Base-by-base conservation (phyloP, 805 yeast species). In the Lipomyces mesembrius region DNA sequence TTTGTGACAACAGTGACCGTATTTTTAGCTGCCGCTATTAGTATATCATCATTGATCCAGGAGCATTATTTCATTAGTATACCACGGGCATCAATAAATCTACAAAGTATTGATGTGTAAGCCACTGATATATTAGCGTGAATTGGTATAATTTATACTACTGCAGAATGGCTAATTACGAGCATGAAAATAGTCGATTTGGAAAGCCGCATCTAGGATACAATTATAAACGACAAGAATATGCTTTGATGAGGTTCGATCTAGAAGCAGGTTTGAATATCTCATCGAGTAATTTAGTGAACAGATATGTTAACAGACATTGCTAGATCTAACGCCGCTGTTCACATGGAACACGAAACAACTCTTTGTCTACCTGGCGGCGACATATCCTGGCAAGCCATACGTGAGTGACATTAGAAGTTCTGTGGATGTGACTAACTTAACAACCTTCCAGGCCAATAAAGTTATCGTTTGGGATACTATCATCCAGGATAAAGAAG, bases 281-380 rank as follows among this genome's bases (percentile, higher is more conserved):
- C 17, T 59, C 14, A n/a, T 22, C 37, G 37, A 39, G 29, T 17
- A 29, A 49, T 22, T 57, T 14, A n/a, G 22, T 43, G 25, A 49
- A 4, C 22, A 20, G 27, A 22, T n/a, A 27, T 46, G 7, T 27
- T 39, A 17, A 57, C 49, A 57, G 29, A 9, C 14, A 17, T 29
- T 32, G 17, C 11, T 85, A 0, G 97, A 94, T 77, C 81, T 94
- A 68, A 76, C 90, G 1, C 88, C 91, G 1, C 82, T 95, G 61
- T 93, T 93, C 84, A 92, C 90, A 78, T 94, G 98, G 97, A 95
- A 94, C 79, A 95, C 99, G 12, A 94, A 94, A 76, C 98, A 94
- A 78, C 87, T 94, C n/a, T 94, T 95, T 74, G 90, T 89, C 4
- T 95, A 94, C 74, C 81, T 95, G 69, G 90, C 96, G 2, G 97